Base-by-base conservation (phyloP, 495 filamentous ascomycete genomes). In the Aspergillus bertholletiae region DNA sequence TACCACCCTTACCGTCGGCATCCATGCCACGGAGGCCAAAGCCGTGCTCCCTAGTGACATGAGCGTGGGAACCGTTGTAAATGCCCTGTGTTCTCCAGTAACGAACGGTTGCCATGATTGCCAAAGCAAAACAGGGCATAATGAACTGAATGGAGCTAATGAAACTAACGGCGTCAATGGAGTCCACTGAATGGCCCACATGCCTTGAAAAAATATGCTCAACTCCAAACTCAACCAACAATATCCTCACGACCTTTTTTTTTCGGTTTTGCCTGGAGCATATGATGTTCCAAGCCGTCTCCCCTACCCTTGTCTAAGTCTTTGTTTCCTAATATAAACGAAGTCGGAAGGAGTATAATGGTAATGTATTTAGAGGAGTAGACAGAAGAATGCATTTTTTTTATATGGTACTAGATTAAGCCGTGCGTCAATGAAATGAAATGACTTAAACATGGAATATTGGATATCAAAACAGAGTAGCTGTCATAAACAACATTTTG, bases 1-100 rank as follows among this genome's bases (percentile, higher is more conserved):
- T 6, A 80, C 80, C 17, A 93, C 88, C 5, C 86, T 94, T 21
- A 87, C 82, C 52, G 76, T 92, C 32, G 88, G 90, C 3, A 82
- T 71, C 54, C 65, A 62, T 55, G 56, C 61, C 23, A 68, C 62
- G 5, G 62, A 68, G 56, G 69, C 69, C 2, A 61, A 54, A 40
- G 58, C 63, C 8, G 47, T 62, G 1, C 52, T 68, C 56, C 61
- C 69, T 4, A 32, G 44, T 44, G 60, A 57, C 32, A 50, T 60
- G 49, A 53, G 24, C 26, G 39, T 60, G 18, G 46, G 44, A 11
- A 30, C 26, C 20, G 35, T 56, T 9, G 24, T 60, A 20, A 46
- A 28, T 39, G 49, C 37, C 39, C 50, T 60, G 13, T 51, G 39
- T 30, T 22, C 48, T 13, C 34, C 44, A 21, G 13, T 22, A n/a